Evolutionary conservation across 768 basidiomycete species (phyloP).

Genomic region (Mycena vitilis): DNA sequence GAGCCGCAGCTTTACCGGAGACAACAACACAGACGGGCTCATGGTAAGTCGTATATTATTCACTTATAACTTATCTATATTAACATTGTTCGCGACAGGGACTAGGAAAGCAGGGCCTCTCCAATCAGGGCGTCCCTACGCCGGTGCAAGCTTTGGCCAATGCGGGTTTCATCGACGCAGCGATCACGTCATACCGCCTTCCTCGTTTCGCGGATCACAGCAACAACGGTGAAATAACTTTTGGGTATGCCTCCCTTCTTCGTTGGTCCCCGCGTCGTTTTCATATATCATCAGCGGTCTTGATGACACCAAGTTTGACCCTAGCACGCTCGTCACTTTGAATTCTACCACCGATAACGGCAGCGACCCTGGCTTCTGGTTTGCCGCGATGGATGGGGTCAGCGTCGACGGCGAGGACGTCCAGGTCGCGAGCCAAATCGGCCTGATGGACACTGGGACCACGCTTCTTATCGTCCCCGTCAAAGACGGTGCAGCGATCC

Average conservation of each 20-base stretch:
- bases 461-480: constrained; percentile 24
- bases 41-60: constrained; percentile 46
- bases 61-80: neutral
- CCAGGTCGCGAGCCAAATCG: constrained; percentile 9
- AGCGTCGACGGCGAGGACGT: constrained; percentile 26
- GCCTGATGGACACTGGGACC: constrained; percentile 36
- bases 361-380: constrained; percentile 73
- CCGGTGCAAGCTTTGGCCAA: constrained; percentile 67
- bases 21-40: constrained; percentile 66
- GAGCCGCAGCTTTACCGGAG: constrained; percentile 34
- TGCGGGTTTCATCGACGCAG: constrained; percentile 59
- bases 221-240: constrained; percentile 77
- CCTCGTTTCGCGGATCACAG: constrained; percentile 66
- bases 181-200: constrained; percentile 76
- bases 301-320: constrained; percentile 75
- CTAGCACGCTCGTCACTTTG: constrained; percentile 66
- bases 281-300: constrained; percentile 56
- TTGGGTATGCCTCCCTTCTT: constrained; percentile 59
- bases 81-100: neutral
- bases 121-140: constrained; percentile 63
- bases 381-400: constrained; percentile 19
- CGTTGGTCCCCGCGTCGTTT: neutral
- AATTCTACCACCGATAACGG: constrained; percentile 60
- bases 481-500: constrained; percentile 1
- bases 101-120: constrained; percentile 52